These are phyloP conservation scores for Ligustrum vulgare DNA, from an alignment of 257 asterid genomes.

Conservation along the genomic window DNA sequence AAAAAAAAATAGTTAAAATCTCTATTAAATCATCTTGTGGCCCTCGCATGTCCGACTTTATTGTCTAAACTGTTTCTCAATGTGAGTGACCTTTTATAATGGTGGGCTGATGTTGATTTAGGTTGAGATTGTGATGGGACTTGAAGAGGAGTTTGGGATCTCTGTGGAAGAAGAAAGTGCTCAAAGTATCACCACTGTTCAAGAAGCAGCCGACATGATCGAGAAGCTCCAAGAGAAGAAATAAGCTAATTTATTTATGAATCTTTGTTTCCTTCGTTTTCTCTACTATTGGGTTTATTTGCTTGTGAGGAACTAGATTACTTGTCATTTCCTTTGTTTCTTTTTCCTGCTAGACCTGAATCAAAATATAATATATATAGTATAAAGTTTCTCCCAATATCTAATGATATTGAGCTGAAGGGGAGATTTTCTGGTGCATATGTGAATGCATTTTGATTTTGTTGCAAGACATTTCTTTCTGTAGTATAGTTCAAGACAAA, in stretches of 20 bases:
- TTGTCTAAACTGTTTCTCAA: neutral
- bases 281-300: slow-evolving; percentile 10
- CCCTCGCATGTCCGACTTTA: neutral
- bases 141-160: slow-evolving; percentile 91
- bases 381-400: neutral
- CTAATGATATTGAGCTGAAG: neutral
- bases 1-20: neutral
- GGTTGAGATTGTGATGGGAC: slow-evolving; percentile 97
- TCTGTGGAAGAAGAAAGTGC: slow-evolving; percentile 90
- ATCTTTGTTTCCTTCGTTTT: slow-evolving; percentile 15
- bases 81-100: neutral
- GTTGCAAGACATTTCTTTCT: no score
- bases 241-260: neutral
- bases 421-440: neutral
- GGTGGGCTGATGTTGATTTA: slow-evolving; percentile 11
- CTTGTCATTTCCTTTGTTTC: neutral
- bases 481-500: no score
- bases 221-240: slow-evolving; percentile 60
- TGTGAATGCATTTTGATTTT: neutral
- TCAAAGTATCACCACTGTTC: slow-evolving; percentile 76
- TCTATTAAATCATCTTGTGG: neutral
- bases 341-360: slow-evolving; percentile 7
- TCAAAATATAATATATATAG: neutral
- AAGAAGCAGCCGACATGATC: slow-evolving; percentile 88
- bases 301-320: slow-evolving; percentile 9